A percentile compares a stretch with the other conserved stretches of the same genome.
phyloP scores from a whole-genome alignment of 2,329 filamentous ascomycete genomes.

The Chrysoporthe austroafricana region DNA sequence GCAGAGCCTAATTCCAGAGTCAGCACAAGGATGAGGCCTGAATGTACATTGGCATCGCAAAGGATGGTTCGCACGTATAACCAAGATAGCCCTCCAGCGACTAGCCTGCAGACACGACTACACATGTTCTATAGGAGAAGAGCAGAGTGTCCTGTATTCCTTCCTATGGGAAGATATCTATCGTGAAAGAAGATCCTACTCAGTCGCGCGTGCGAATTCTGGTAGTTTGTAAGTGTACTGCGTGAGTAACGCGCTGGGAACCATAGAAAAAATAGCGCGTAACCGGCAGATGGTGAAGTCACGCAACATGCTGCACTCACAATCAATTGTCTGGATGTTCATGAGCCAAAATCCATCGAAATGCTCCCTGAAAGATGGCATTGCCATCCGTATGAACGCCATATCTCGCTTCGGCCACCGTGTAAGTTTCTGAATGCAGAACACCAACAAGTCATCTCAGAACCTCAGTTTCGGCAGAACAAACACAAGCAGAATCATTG shows the following conservation, averaged over 20 bases:
- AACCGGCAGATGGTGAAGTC: not conserved
- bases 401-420: not conserved
- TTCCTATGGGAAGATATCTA: not conserved
- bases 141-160: not conserved
- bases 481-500: constrained; percentile 79
- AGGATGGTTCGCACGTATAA: not conserved
- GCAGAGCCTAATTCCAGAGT: not conserved
- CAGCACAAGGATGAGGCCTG: not conserved
- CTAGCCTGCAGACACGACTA: not conserved
- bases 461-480: constrained; percentile 87
- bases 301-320: not conserved
- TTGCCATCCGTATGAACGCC: not conserved
- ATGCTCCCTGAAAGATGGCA: not conserved
- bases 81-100: not conserved
- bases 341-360: not conserved
- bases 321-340: not conserved
- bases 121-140: not conserved
- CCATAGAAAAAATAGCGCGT: not conserved
- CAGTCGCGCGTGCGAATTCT: not conserved
- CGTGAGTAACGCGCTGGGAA: not conserved
- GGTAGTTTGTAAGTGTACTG: not conserved
- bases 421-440: not conserved
- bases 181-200: not conserved
- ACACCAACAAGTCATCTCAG: constrained; percentile 44
- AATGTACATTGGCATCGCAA: not conserved